A percentile compares a stretch with the other conserved stretches of the same genome.
Evolutionary conservation across 345 rosid genomes (phyloP).

Genomic region (Salix suchowensis): DNA sequence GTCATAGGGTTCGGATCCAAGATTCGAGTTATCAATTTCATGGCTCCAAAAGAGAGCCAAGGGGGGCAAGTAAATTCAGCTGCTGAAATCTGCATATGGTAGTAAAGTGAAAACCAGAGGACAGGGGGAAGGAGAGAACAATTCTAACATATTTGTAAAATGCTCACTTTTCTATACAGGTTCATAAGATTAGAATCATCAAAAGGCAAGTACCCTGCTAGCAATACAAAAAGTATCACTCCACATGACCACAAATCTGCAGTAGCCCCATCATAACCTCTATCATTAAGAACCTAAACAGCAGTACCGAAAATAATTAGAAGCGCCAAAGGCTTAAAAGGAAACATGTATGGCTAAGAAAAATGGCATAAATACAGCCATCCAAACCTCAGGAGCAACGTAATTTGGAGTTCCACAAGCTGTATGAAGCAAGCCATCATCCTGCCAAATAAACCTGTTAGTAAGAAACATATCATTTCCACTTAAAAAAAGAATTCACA

Average conservation of each 20-base stretch:
- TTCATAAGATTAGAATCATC: slow-evolving; percentile 94
- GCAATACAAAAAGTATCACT: slow-evolving; percentile 90
- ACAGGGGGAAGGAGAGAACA: slow-evolving; percentile 11
- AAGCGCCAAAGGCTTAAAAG: not conserved
- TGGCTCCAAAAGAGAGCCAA: slow-evolving; percentile 85
- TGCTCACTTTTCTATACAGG: slow-evolving; percentile 93
- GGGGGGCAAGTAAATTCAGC: slow-evolving; percentile 94
- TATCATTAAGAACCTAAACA: slow-evolving; percentile 82
- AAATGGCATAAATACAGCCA: slow-evolving; percentile 4
- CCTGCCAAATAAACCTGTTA: slow-evolving; percentile 39
- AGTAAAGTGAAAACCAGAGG: slow-evolving; percentile 12
- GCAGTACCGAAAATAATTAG: slow-evolving; percentile 2
- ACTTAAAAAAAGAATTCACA: not conserved
- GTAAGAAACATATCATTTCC: slow-evolving; percentile 14
- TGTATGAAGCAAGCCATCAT: slow-evolving; percentile 95
- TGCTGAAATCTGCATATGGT: slow-evolving; percentile 59
- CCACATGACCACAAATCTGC: slow-evolving; percentile 99
- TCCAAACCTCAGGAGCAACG: slow-evolving; percentile 92
- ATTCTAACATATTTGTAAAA: slow-evolving; percentile 14
- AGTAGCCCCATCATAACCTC: slow-evolving; percentile 94
- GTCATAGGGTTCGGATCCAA: slow-evolving; percentile 93
- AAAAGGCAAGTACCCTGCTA: slow-evolving; percentile 98
- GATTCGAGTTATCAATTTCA: slow-evolving; percentile 77
- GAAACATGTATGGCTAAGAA: not conserved
- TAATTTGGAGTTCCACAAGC: slow-evolving; percentile 97